Evolutionary conservation across 129 eudicot genomes (phyloP), one percentile per base, ranked within the genome.

Genomic region (Rutidosis leptorrhynchoides): DNA sequence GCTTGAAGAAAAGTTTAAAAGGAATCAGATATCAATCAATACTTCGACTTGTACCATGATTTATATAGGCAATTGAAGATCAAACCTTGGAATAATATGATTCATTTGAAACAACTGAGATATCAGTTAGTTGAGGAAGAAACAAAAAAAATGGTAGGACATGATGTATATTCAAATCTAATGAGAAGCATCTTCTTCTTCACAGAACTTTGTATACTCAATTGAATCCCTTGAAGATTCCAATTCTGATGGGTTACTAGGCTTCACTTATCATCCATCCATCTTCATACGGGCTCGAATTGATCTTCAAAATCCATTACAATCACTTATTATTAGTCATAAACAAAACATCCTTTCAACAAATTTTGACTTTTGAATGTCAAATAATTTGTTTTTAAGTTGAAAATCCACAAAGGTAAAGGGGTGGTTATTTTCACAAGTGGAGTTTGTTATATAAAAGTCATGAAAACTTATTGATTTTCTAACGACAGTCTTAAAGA

Each of bases 241-340:
- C 71, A 88, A 73, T 73, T 92, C 96, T 10, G 85, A 75, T 33
- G 96, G 87, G 65, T 74, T 75, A 71, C 87, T 78, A 8, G 96
- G 96, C 73, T 92, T 88, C 82, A 92, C 89, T 83, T 92, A 92
- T 88, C 89, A 88, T 92, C 98, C 98, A 92, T 78, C 96, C 98
- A 0, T 68, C 85, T 70, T 83, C 87, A 56, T 88, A 92, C n/a
- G 95, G 96, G 78, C 95, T 88, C 22, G 87, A 8, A 17, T 92
- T 92, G 59, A 92, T 78, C 98, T 92, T 77, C 67, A 87, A 56
- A 42, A 28, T 46, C 65, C 30, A 7, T 64, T 23, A 67, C 61
- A 15, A 26, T 62, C 17, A n/a, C 29, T n/a, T n/a, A n/a, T 51
- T 19, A 33, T 66, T 33, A 65, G 66, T 65, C 22, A 56, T 10